These are phyloP conservation scores for Lasiodiplodia gonubiensis DNA, from an alignment of 2,329 filamentous ascomycete genomes.

Conservation along the genomic window DNA sequence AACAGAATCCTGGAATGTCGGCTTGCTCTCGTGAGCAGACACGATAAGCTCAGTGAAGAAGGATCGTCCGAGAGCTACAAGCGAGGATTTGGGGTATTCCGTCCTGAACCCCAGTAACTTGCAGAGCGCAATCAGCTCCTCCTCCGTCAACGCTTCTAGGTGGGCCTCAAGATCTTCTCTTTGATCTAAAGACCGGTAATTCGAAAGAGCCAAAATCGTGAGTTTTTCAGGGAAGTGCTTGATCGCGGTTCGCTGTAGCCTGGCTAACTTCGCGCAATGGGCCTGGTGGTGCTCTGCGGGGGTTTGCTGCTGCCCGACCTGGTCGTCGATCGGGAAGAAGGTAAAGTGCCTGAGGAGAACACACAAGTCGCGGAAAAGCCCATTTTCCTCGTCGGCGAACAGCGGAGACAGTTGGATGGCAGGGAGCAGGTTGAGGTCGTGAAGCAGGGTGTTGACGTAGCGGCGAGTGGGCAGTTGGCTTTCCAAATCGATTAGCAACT, in stretches of 20 bases:
- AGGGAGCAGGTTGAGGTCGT: conserved; percentile 82
- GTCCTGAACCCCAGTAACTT: conserved; percentile 77
- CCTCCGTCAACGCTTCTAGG: conserved; percentile 73
- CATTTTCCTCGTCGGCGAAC: conserved; percentile 75
- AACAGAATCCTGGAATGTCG: conserved; percentile 81
- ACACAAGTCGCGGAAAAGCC: conserved; percentile 79
- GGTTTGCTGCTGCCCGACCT: conserved; percentile 78
- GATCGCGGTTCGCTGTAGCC: conserved; percentile 76
- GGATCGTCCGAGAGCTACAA: conserved; percentile 66
- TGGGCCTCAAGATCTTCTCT: conserved; percentile 78
- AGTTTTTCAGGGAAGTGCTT: conserved; percentile 88
- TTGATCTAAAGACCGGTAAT: conserved; percentile 86
- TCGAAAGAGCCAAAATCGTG: conserved; percentile 88
- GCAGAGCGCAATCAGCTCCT: conserved; percentile 74
- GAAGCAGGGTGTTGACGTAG: conserved; percentile 87
- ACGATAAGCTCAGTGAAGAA: conserved; percentile 76
- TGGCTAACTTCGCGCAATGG: conserved; percentile 78
- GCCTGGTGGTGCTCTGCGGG: conserved; percentile 75
- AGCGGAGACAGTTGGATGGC: conserved; percentile 79
- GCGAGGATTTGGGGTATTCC: conserved; percentile 75
- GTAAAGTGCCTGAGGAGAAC: conserved; percentile 84
- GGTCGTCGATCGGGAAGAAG: conserved; percentile 88
- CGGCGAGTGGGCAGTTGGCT: conserved; percentile 92
- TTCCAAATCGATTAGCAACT: conserved; percentile 87
- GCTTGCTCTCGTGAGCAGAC: conserved; percentile 74